Evolutionary conservation across 2,329 filamentous ascomycete genomes (phyloP).

Genomic region (Akanthomyces muscarius): DNA sequence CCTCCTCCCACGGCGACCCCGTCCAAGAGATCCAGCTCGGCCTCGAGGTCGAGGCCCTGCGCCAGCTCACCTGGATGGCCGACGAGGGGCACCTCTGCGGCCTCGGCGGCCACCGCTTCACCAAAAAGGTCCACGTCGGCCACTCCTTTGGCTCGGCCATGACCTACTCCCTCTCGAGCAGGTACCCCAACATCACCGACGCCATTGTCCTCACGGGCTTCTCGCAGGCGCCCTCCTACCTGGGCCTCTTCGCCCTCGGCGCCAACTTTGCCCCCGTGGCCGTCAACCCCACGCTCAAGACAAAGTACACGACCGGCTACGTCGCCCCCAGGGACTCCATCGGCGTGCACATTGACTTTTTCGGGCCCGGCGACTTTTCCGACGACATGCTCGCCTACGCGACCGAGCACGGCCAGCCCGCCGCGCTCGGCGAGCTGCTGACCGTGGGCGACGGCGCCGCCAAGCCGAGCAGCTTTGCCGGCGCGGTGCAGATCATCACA

Average conservation of each 20-base stretch:
- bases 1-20: conserved; percentile 55
- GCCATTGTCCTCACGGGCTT: conserved; percentile 60
- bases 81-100: conserved; percentile 42
- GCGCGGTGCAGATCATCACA: conserved; percentile 57
- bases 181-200: conserved; percentile 51
- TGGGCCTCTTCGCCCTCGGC: conserved; percentile 39
- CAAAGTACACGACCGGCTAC: conserved; percentile 47
- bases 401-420: conserved; percentile 49
- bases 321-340: conserved; percentile 43
- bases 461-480: conserved; percentile 39
- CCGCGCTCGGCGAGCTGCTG: conserved; percentile 55
- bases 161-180: conserved; percentile 50
- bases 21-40: conserved; percentile 55
- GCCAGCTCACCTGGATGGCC: conserved; percentile 47
- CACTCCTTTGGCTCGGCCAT: conserved; percentile 61
- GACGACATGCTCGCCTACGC: conserved; percentile 45
- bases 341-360: conserved; percentile 50
- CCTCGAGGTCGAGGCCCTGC: conserved; percentile 56
- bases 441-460: conserved; percentile 43
- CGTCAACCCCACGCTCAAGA: conserved; percentile 25
- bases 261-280: conserved; percentile 45
- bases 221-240: conserved; percentile 44
- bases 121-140: conserved; percentile 55
- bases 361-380: conserved; percentile 52
- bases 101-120: conserved; percentile 31